Percentiles rank a stretch among this genome's conserved stretches.
phyloP scores from a whole-genome alignment of 257 asterid species.

The Solanum rostratum region DNA sequence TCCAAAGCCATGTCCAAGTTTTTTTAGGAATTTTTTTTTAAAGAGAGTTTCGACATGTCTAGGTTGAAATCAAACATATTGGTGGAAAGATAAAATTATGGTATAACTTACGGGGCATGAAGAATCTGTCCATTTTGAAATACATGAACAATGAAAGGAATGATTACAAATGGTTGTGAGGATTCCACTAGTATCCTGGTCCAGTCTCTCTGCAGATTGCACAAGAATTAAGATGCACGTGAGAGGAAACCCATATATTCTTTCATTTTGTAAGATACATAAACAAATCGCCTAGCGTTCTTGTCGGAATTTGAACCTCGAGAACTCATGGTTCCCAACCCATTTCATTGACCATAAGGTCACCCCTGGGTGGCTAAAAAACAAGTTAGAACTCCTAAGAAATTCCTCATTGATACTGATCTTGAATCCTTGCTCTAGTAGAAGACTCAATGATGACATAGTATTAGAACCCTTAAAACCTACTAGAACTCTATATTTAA shows the following conservation, averaged over 20 bases:
- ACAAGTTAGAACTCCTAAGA: not conserved
- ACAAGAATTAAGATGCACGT: not conserved
- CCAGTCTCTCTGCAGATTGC: constrained; percentile 67
- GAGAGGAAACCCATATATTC: not conserved
- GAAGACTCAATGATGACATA: not conserved
- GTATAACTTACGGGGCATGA: constrained; percentile 83
- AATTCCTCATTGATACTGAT: not conserved
- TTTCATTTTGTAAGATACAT: not conserved
- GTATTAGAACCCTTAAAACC: not conserved
- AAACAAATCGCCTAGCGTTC: not conserved
- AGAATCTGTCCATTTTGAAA: constrained; percentile 97
- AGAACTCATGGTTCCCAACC: not conserved
- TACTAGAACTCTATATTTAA: not conserved
- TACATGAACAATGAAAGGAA: constrained; percentile 97
- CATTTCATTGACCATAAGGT: not conserved
- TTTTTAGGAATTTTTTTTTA: no score
- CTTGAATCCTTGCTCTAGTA: not conserved
- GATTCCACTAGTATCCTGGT: constrained; percentile 80
- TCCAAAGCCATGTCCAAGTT: no score
- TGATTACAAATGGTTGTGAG: constrained; percentile 94
- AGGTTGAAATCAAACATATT: not conserved
- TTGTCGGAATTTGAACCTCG: not conserved
- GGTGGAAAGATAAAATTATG: not conserved
- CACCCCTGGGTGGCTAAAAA: not conserved
- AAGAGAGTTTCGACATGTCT: no score